These are phyloP conservation scores for Bolboschoenus planiculmis DNA, from an alignment of 176 grass and related monocot species.

Conservation along the genomic window DNA sequence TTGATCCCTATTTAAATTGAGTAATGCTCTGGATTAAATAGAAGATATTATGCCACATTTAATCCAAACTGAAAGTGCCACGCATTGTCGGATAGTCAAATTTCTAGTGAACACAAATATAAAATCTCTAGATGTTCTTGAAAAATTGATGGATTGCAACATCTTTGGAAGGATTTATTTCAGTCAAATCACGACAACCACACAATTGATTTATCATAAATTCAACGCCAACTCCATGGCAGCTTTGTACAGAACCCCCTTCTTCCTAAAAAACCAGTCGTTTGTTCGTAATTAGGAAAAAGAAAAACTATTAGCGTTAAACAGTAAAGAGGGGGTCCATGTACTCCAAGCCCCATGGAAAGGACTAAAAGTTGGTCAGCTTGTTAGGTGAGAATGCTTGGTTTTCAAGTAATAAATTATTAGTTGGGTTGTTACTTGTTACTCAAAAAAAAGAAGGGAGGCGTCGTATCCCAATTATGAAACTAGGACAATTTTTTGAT, in stretches of 20 bases:
- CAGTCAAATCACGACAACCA: background rate
- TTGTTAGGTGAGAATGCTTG: background rate
- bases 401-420: slow-evolving; percentile 4
- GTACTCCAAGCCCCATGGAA: background rate
- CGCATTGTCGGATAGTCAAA: background rate
- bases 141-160: background rate
- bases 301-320: background rate
- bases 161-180: background rate
- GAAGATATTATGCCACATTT: background rate
- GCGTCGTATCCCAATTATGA: background rate
- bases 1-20: background rate
- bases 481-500: background rate
- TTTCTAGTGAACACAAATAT: background rate
- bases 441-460: background rate
- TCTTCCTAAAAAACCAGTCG: background rate
- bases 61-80: background rate
- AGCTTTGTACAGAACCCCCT: background rate
- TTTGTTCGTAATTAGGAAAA: slow-evolving; percentile 1
- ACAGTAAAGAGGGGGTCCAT: background rate
- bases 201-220: background rate
- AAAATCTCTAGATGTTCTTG: too few relatives aligned
- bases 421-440: background rate
- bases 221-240: background rate
- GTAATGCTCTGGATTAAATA: too few relatives aligned
- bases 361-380: slow-evolving; percentile 1